Evolutionary conservation across 163 green algal species (phyloP), one percentile per base, ranked within the genome.

Genomic region (Scenedesmus sp.): DNA sequence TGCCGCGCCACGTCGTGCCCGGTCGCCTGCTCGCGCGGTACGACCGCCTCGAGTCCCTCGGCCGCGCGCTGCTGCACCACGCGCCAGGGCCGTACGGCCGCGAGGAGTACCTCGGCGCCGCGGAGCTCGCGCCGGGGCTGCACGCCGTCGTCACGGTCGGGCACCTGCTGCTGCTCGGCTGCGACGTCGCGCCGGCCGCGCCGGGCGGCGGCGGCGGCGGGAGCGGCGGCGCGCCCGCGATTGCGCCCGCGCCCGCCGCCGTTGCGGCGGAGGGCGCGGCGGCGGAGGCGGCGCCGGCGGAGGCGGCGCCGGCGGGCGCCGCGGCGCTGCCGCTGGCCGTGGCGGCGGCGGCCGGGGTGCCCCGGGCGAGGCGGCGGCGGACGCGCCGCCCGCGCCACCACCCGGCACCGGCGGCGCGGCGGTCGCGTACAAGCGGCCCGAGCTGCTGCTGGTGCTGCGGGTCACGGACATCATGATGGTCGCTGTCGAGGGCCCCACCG

Each of bases 41-140:
- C 39, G 64, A 83, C n/a, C 60, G 63, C 29, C 28, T 83, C 22
- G 75, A 77, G 15, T 71, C 64, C 3, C 56, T 83, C 22, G 75
- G 75, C 2, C 31, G 75, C 22, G 75, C 64, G 31, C 45, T 83
- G 65, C 56, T 83, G 64, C 26, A 77, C 24, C 75, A 83, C 45
- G 47, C 24, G 2, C 64, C 53, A 1, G 64, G 33, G 18, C 56
- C 64, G 0, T 54, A 50, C n/a, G 1, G 48, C 18, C 22, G 15
- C 26, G 75, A 77, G 75, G 75, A 56, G 15, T 77, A 77, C 22
- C 36, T 76, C 29, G 75, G 75, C 4, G 77, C 64, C 48, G 54
- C 48, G 2, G 64, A 71, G 44, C 54, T 83, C 14, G 26, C 36
- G 44, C 28, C 28, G 2, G 53, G 75, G 39, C 31, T 77, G 42